Conservation (phyloP, 768 basidiomycete species). For the Boletus rex-veris region DNA sequence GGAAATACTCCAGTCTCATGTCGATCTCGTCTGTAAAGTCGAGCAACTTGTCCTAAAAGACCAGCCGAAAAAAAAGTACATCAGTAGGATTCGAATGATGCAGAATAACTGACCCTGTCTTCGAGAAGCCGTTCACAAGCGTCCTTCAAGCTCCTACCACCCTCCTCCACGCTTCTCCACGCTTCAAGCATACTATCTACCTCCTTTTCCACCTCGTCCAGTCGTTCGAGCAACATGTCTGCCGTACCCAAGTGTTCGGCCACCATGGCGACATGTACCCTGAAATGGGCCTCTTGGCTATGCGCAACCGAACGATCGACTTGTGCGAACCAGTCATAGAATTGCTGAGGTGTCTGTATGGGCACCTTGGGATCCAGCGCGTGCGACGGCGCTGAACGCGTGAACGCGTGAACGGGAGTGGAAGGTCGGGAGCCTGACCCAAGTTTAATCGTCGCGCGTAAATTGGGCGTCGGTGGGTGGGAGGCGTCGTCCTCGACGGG, state of each 20-base stretch:
- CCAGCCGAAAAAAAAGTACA: background rate
- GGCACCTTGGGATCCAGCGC: conserved; percentile 72
- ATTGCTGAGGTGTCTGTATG: conserved; percentile 89
- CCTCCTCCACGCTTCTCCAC: conserved; percentile 86
- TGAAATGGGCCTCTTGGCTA: conserved; percentile 90
- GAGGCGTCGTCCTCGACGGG: conserved; percentile 36
- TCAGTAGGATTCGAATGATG: background rate
- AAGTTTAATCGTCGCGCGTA: conserved; percentile 40
- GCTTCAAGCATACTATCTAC: conserved; percentile 80
- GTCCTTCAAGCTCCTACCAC: conserved; percentile 86
- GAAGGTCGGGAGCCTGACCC: conserved; percentile 43
- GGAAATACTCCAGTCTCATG: conserved; percentile 84
- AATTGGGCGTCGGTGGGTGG: conserved; percentile 31
- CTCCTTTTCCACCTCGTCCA: conserved; percentile 70
- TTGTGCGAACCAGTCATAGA: conserved; percentile 93
- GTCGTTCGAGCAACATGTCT: conserved; percentile 64
- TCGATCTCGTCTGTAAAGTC: conserved; percentile 82
- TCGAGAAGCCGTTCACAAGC: conserved; percentile 88
- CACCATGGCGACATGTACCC: conserved; percentile 76
- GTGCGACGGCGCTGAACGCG: conserved; percentile 36
- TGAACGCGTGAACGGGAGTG: conserved; percentile 32
- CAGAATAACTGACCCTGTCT: conserved; percentile 64
- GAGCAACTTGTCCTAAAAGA: conserved; percentile 65
- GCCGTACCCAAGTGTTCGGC: conserved; percentile 75
- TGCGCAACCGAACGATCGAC: conserved; percentile 89